phyloP scores from a whole-genome alignment of 495 filamentous ascomycete species.

The Tuber magnatum region DNA sequence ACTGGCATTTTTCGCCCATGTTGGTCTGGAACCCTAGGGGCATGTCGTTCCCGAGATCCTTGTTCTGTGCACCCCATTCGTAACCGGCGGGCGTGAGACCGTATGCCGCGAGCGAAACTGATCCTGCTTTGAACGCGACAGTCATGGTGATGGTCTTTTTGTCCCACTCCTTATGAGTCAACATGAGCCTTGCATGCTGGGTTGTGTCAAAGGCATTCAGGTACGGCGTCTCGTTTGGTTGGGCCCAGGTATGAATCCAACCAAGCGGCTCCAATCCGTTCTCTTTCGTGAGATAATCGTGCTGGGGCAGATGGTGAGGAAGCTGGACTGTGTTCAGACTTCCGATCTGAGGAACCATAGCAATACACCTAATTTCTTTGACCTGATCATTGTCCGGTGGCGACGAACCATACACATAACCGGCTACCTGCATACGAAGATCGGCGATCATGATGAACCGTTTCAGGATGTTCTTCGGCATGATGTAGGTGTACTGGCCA shows the following conservation, averaged over 20 bases:
- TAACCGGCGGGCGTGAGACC: slow-evolving; percentile 82
- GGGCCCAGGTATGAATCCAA: slow-evolving; percentile 89
- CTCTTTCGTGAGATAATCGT: slow-evolving; percentile 71
- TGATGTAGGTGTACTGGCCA: slow-evolving; percentile 83
- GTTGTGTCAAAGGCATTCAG: slow-evolving; percentile 95
- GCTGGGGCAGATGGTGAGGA: slow-evolving; percentile 84
- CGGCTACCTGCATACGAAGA: slow-evolving; percentile 90
- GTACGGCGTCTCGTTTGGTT: slow-evolving; percentile 80
- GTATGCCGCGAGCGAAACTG: slow-evolving; percentile 90
- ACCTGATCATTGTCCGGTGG: slow-evolving; percentile 91
- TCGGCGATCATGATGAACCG: slow-evolving; percentile 98
- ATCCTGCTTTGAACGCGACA: slow-evolving; percentile 96
- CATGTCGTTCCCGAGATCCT: slow-evolving; percentile 80
- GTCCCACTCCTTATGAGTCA: slow-evolving; percentile 74
- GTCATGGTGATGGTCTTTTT: slow-evolving; percentile 95
- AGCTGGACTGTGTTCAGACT: slow-evolving; percentile 86
- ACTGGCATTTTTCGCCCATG: slow-evolving; percentile 92
- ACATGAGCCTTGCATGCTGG: slow-evolving; percentile 81
- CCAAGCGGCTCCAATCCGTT: slow-evolving; percentile 75
- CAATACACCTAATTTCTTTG: slow-evolving; percentile 92
- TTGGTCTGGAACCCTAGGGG: slow-evolving; percentile 85
- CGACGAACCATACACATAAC: slow-evolving; percentile 89
- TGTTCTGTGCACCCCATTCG: slow-evolving; percentile 97
- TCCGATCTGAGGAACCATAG: slow-evolving; percentile 95
- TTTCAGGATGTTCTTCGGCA: slow-evolving; percentile 99